These are phyloP conservation scores for Globisporangium mamillatum DNA, from an alignment of 352 stramenopile species.

Conservation along the genomic window DNA sequence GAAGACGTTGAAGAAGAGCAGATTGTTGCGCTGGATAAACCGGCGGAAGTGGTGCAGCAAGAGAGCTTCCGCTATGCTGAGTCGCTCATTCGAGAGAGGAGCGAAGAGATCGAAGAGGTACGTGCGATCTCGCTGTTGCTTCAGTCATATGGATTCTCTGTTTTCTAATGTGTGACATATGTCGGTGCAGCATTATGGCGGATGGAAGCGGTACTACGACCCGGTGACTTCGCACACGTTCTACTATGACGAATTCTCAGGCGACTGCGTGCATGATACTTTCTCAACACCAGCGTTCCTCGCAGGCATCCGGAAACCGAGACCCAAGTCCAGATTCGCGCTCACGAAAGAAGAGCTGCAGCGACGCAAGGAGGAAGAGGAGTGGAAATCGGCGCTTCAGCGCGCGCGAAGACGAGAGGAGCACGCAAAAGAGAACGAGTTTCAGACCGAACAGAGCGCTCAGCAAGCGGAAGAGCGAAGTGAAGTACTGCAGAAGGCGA, in stretches of 20 bases:
- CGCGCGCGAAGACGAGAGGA: conserved; percentile 42
- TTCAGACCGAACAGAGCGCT: conserved; percentile 17
- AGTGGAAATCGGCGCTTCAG: conserved; percentile 62
- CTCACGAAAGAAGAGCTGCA: conserved; percentile 44
- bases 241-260: conserved; percentile 61
- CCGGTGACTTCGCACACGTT: conserved; percentile 49
- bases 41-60: conserved; percentile 36
- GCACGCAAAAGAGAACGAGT: conserved; percentile 22
- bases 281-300: conserved; percentile 39
- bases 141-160: neutral
- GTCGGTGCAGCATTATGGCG: conserved; percentile 25
- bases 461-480: conserved; percentile 28
- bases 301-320: conserved; percentile 29
- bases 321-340: conserved; percentile 26
- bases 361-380: conserved; percentile 51
- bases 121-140: neutral
- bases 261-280: conserved; percentile 64
- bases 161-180: neutral
- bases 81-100: conserved; percentile 43
- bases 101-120: conserved; percentile 63
- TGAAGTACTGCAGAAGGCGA: conserved; percentile 35
- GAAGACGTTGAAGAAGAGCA: conserved; percentile 11
- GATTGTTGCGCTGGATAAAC: conserved; percentile 51
- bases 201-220: conserved; percentile 67
- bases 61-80: conserved; percentile 60